Base-by-base conservation (phyloP, 805 yeast species). In the Cyberlindnera mississippiensis region DNA sequence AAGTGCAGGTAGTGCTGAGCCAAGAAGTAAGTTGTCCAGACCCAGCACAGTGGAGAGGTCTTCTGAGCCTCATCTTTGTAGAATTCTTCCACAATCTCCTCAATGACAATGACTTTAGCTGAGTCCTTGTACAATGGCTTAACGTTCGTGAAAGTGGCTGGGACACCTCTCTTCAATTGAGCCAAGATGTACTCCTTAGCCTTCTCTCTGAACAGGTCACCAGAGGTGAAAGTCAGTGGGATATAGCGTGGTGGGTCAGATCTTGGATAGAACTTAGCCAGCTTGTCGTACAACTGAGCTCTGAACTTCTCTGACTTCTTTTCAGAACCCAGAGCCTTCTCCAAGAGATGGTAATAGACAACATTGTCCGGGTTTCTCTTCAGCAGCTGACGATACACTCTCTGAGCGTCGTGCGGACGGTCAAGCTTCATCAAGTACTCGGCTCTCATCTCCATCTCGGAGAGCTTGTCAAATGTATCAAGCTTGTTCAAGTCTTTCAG, bases 281-380 rank as follows among this genome's bases (percentile, higher is more conserved):
- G 67, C 49, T 77, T 81, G 35, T 72, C 76, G 61, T 88, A 91
- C 45, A 91, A 62, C 14, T 69, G 72, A 40, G 73, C 62, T 59
- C 84, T 76, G 38, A 67, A 56, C n/a, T 69, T 71, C 10, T 63
- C 62, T n/a, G 78, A 67, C 33, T 68, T 52, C n/a, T 55, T 59
- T 9, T 67, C 56, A 17, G 81, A 69, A 4, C 75, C 80, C 47
- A 89, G 70, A 3, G 86, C 68, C 18, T 71, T 61, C 57, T 91
- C 96, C 47, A 93, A 68, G 31, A 75, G 63, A 37, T 64, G 60
- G 60, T 87, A 90, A 57, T 87, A 88, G 11, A 61, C 66, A 28
- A 69, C 67, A 53, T 84, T 75, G 56, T 89, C 96, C 0, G 98
- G 96, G 60, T 91, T 91, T 57, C 96, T 79, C 59, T 84, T 78